Percentiles rank a stretch among this genome's conserved stretches.
Conservation (phyloP, 1,284 basidiomycete genomes). For the Melanopsichium pennsylvanicum region DNA sequence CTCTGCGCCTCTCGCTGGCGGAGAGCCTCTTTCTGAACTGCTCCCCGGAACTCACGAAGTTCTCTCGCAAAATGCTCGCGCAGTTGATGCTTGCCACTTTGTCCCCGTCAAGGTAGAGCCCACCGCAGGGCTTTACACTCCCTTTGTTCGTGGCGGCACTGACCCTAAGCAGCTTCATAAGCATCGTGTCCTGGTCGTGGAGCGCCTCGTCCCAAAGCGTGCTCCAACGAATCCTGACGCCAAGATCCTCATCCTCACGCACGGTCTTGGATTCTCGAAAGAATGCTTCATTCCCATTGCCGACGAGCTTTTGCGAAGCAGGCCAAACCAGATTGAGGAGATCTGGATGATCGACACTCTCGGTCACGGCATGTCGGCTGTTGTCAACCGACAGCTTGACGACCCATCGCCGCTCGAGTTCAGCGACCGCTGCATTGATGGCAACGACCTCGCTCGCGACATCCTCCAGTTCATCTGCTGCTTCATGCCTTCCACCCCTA, state of each 20-base stretch:
- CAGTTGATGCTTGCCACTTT: slow-evolving; percentile 40
- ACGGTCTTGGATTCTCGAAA: slow-evolving; percentile 43
- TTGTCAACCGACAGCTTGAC: slow-evolving; percentile 44
- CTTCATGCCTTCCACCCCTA: slow-evolving; percentile 35
- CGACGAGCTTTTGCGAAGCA: slow-evolving; percentile 30
- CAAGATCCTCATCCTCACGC: slow-evolving; percentile 38
- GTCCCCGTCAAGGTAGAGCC: slow-evolving; percentile 41
- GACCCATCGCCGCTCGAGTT: slow-evolving; percentile 31
- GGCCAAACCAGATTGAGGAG: slow-evolving; percentile 37
- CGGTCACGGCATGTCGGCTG: slow-evolving; percentile 41
- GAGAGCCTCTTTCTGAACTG: slow-evolving; percentile 36
- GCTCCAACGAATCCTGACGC: slow-evolving; percentile 31
- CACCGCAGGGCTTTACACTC: slow-evolving; percentile 37
- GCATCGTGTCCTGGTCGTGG: slow-evolving; percentile 36
- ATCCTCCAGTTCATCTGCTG: slow-evolving; percentile 45
- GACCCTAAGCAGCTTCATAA: slow-evolving; percentile 38
- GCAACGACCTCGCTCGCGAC: slow-evolving; percentile 41
- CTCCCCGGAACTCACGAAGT: slow-evolving; percentile 40
- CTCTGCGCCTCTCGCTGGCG: slow-evolving; percentile 37
- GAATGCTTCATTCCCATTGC: slow-evolving; percentile 39
- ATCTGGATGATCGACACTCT: slow-evolving; percentile 47
- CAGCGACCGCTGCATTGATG: slow-evolving; percentile 45
- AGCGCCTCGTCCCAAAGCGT: slow-evolving; percentile 34
- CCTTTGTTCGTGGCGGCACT: slow-evolving; percentile 34
- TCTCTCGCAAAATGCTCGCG: slow-evolving; percentile 37